Evolutionary conservation across 2,329 filamentous ascomycete species (phyloP), one percentile per base, ranked within the genome.

Genomic region (Purpureocillium lavendulum): DNA sequence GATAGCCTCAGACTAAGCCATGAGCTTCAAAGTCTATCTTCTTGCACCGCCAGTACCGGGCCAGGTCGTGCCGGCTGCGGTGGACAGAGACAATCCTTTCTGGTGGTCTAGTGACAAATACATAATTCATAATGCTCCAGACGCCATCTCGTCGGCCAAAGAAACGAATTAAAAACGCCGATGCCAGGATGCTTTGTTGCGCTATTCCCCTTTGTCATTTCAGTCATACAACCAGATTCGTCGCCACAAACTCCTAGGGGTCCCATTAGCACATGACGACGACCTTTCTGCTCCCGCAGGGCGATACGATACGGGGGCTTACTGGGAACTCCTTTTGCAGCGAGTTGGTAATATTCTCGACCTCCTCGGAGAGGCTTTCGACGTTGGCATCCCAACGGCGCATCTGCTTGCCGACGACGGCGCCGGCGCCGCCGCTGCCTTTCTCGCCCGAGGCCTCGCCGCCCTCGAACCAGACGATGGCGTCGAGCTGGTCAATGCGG

Each of bases 401-500:
- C 60, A 94, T 73, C 62, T 88, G 82, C 58, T 75, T 78, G 42
- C 77, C 82, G 3, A 80, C 74, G 4, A 75, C 61, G 15, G 75
- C 72, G 41, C 77, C 75, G 35, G 81, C 77, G 21, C 77, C 71
- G n/a, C 77, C 73, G 43, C 77, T 84, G 39, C 78, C 77, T 54
- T 80, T 80, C 57, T 82, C 72, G 2, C 80, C 82, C 3, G 77
- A 81, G 7, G 79, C 81, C 53, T 87, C 82, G 26, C 78, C 78
- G 55, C 63, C 70, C 61, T 92, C 86, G 57, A 98, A 98, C 66
- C 81, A 88, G 43, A 98, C 89, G 10, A 89, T 67, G 12, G 84
- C 75, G 41, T 88, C 86, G 41, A 98, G 89, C 67, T 98, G 92
- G 62, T 98, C 90, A 54, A 98, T 97, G 41, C 83, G 80, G 7